phyloP scores from a whole-genome alignment of 495 filamentous ascomycete species.

The Xylaria cubensis region DNA sequence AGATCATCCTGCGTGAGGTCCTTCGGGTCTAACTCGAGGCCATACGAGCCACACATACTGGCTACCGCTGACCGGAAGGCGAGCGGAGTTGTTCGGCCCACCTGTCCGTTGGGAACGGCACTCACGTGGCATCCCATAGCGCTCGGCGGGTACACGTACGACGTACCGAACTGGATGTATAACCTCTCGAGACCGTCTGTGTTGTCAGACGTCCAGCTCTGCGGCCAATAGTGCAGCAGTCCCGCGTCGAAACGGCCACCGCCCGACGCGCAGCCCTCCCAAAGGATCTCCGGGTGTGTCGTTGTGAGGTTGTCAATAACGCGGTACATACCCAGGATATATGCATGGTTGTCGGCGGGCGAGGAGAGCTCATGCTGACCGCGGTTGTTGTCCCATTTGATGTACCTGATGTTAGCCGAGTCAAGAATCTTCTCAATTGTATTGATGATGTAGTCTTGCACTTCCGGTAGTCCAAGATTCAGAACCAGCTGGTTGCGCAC shows the following conservation, averaged over 20 bases:
- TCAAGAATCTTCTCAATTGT: conserved; percentile 54
- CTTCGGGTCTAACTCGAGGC: conserved; percentile 59
- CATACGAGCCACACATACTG: conserved; percentile 65
- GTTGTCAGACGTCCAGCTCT: conserved; percentile 64
- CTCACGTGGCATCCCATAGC: conserved; percentile 65
- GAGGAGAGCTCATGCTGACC: conserved; percentile 59
- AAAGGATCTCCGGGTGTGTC: conserved; percentile 59
- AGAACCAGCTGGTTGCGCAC: conserved; percentile 60
- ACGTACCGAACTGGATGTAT: conserved; percentile 62
- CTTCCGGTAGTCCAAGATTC: conserved; percentile 58
- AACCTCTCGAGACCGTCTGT: conserved; percentile 61
- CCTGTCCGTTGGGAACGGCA: conserved; percentile 59
- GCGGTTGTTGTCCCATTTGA: conserved; percentile 68
- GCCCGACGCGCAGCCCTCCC: conserved; percentile 64
- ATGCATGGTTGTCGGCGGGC: conserved; percentile 54
- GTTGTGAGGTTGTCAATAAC: conserved; percentile 60
- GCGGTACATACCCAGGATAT: conserved; percentile 62
- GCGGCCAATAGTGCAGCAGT: conserved; percentile 62
- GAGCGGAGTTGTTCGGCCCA: conserved; percentile 54
- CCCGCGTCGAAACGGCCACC: conserved; percentile 63
- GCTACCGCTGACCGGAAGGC: conserved; percentile 62
- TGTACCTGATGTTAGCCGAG: conserved; percentile 56
- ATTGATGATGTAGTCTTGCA: conserved; percentile 62
- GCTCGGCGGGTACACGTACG: conserved; percentile 59
- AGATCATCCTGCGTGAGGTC: conserved; percentile 50